These are phyloP conservation scores for Penicillium bialowiezense DNA, from an alignment of 495 filamentous ascomycete species.

Conservation along the genomic window DNA sequence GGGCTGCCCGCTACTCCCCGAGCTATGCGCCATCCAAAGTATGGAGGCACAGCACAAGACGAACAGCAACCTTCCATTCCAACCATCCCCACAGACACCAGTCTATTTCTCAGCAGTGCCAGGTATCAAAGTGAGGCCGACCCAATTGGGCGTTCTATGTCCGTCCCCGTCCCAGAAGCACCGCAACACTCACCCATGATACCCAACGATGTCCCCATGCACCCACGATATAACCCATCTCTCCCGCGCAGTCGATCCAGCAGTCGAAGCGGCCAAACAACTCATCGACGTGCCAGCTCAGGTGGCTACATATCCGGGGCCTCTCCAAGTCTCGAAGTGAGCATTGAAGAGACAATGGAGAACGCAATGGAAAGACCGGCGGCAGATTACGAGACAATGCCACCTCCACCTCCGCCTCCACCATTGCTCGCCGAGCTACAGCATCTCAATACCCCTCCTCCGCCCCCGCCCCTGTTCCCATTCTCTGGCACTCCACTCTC, in stretches of 20 bases:
- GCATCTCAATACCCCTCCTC: slow-evolving; percentile 72
- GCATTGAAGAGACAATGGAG: slow-evolving; percentile 66
- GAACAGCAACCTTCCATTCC: slow-evolving; percentile 60
- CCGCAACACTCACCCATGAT: slow-evolving; percentile 38
- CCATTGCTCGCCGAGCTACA: slow-evolving; percentile 80
- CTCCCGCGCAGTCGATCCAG: slow-evolving; percentile 50
- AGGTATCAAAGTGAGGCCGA: slow-evolving; percentile 62
- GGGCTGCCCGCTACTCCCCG: slow-evolving; percentile 81
- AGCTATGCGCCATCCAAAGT: slow-evolving; percentile 78
- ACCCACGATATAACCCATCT: slow-evolving; percentile 55
- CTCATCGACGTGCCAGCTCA: slow-evolving; percentile 36
- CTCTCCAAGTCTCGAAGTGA: slow-evolving; percentile 40
- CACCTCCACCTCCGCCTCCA: slow-evolving; percentile 59
- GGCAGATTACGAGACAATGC: slow-evolving; percentile 54
- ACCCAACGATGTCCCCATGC: slow-evolving; percentile 48
- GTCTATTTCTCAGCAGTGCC: slow-evolving; percentile 56
- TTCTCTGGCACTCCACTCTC: slow-evolving; percentile 25
- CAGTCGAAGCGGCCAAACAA: slow-evolving; percentile 35
- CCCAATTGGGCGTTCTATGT: slow-evolving; percentile 63
- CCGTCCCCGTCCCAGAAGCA: slow-evolving; percentile 65
- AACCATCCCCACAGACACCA: slow-evolving; percentile 52
- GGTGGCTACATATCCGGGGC: slow-evolving; percentile 29
- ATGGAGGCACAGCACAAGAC: slow-evolving; percentile 53
- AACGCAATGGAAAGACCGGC: slow-evolving; percentile 35
- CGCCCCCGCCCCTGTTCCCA: slow-evolving; percentile 50